Conservation (phyloP, 1,284 basidiomycete species). For the Erythrobasidium hasegawianum region DNA sequence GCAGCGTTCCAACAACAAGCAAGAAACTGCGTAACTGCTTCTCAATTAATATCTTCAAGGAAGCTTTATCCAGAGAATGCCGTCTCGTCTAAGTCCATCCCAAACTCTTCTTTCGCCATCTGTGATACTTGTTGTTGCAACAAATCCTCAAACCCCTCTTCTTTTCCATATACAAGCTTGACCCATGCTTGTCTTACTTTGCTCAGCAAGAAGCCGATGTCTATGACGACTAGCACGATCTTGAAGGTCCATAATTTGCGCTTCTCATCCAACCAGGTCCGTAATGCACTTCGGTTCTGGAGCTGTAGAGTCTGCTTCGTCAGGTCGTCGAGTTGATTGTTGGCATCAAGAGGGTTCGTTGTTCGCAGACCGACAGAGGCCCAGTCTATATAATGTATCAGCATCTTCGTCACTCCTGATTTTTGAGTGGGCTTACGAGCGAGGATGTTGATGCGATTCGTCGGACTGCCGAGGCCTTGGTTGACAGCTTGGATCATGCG, state of each 20-base stretch:
- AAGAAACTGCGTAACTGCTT: not conserved
- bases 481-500: slow-evolving; percentile 61
- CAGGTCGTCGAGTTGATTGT: slow-evolving; percentile 42
- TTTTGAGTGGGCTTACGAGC: slow-evolving; percentile 47
- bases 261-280: slow-evolving; percentile 49
- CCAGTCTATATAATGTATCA: slow-evolving; percentile 54
- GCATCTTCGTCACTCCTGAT: slow-evolving; percentile 53
- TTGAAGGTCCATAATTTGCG: slow-evolving; percentile 50
- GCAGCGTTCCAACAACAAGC: not conserved
- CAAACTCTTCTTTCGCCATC: slow-evolving; percentile 54
- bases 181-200: slow-evolving; percentile 49
- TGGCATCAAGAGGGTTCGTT: slow-evolving; percentile 52
- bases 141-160: slow-evolving; percentile 46
- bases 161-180: slow-evolving; percentile 27
- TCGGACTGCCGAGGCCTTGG: slow-evolving; percentile 71
- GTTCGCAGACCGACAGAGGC: slow-evolving; percentile 53
- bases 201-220: slow-evolving; percentile 52
- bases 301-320: slow-evolving; percentile 18
- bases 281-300: slow-evolving; percentile 34
- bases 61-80: slow-evolving; percentile 18
- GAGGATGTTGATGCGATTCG: slow-evolving; percentile 75
- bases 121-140: slow-evolving; percentile 48
- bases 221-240: slow-evolving; percentile 51
- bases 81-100: slow-evolving; percentile 50
- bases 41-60: not conserved